phyloP scores from a whole-genome alignment of 257 asterid species.

The Buddleja alternifolia region DNA sequence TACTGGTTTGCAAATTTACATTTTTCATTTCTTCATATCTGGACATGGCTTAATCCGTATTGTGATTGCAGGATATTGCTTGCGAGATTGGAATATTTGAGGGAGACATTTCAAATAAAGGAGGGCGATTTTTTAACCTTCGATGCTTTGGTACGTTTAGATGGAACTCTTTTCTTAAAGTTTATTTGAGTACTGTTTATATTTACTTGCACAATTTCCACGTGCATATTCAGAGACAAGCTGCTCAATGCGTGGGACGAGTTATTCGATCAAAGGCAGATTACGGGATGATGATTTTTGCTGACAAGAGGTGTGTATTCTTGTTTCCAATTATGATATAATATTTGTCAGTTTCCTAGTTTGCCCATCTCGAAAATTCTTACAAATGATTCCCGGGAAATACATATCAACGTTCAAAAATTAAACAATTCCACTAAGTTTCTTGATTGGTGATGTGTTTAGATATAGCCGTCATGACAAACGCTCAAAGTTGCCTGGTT shows the following conservation, averaged over 20 bases:
- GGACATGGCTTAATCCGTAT: constrained; percentile 19
- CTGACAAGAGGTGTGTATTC: constrained; percentile 82
- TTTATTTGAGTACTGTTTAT: constrained; percentile 3
- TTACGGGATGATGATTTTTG: constrained; percentile 99
- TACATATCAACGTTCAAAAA: too few relatives aligned
- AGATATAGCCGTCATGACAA: constrained; percentile 98
- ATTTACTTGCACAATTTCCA: neutral
- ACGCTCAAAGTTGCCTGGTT: constrained; percentile 93
- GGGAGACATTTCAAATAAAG: constrained; percentile 96
- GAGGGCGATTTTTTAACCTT: constrained; percentile 96
- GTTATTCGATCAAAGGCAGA: constrained; percentile 98
- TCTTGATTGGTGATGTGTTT: constrained; percentile 27
- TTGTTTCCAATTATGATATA: neutral
- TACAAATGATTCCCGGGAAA: too few relatives aligned
- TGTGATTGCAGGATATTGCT: constrained; percentile 75
- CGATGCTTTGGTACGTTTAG: constrained; percentile 84
- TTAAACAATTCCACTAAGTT: neutral
- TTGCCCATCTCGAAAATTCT: too few relatives aligned
- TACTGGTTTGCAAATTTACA: too few relatives aligned
- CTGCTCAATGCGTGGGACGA: constrained; percentile 99
- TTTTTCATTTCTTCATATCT: constrained; percentile 17
- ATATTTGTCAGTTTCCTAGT: neutral
- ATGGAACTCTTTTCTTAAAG: constrained; percentile 6
- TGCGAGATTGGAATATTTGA: constrained; percentile 87
- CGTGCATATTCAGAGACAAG: constrained; percentile 74